These are phyloP conservation scores for Umbilicus rupestris DNA, from an alignment of 164 flowering plant species.

Conservation along the genomic window DNA sequence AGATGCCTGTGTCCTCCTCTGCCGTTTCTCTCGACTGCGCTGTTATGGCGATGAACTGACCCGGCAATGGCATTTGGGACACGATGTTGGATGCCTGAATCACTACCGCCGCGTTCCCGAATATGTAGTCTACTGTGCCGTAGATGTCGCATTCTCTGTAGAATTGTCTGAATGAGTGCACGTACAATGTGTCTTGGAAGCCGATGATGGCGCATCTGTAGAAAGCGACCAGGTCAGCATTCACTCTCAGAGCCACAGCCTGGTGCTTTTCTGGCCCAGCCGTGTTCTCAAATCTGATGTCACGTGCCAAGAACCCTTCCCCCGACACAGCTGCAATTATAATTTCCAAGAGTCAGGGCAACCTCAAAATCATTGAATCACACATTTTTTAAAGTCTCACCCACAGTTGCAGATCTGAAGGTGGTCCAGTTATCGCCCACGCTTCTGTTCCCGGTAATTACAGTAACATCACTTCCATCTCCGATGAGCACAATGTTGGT, in stretches of 20 bases:
- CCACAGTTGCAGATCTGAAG: slow-evolving; percentile 83
- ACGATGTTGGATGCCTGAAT: slow-evolving; percentile 24
- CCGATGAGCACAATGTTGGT: slow-evolving; percentile 66
- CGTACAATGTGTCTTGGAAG: slow-evolving; percentile 47
- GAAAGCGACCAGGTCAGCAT: slow-evolving; percentile 34
- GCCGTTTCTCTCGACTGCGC: slow-evolving; percentile 25
- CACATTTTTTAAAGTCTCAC: slow-evolving; percentile 22
- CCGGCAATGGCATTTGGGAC: slow-evolving; percentile 14
- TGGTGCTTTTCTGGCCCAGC: slow-evolving; percentile 32
- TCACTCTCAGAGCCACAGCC: slow-evolving; percentile 40
- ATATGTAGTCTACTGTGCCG: slow-evolving; percentile 42
- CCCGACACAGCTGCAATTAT: slow-evolving; percentile 24
- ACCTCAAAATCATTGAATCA: neutral
- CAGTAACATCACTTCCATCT: slow-evolving; percentile 57
- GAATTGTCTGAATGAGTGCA: slow-evolving; percentile 36
- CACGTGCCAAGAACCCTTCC: slow-evolving; percentile 38
- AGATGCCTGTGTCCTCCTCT: slow-evolving; percentile 27
- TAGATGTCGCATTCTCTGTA: slow-evolving; percentile 31
- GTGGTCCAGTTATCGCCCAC: slow-evolving; percentile 80
- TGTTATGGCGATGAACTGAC: slow-evolving; percentile 17
- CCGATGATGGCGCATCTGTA: slow-evolving; percentile 35
- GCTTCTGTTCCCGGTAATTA: slow-evolving; percentile 59
- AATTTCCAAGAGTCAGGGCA: neutral
- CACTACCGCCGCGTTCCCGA: slow-evolving; percentile 40
- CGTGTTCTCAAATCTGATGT: slow-evolving; percentile 36